Percentiles rank a stretch among this genome's conserved stretches.
phyloP scores from a whole-genome alignment of 768 basidiomycete genomes.

The Russula virescens region DNA sequence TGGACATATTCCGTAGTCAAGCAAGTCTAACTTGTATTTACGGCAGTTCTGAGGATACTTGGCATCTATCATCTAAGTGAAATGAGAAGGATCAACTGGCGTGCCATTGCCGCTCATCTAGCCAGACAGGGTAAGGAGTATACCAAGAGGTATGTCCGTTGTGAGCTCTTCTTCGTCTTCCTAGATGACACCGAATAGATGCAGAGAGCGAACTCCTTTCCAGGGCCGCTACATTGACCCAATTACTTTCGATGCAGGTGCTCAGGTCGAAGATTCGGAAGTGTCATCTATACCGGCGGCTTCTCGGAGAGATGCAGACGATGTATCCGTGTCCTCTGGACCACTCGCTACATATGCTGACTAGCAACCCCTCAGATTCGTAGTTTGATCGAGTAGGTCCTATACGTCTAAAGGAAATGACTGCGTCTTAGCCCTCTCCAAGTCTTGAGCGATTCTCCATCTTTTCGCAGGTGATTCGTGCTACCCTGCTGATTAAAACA shows the following conservation, averaged over 20 bases:
- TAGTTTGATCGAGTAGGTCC: constrained; percentile 4
- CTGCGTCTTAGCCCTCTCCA: not conserved
- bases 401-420: not conserved
- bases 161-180: not conserved
- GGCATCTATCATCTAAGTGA: constrained; percentile 2
- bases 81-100: not conserved
- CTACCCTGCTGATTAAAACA: too few species aligned
- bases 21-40: not conserved
- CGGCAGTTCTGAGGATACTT: not conserved
- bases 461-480: not conserved
- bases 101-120: not conserved
- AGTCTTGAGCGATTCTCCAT: constrained; percentile 11
- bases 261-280: too few species aligned
- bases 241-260: not conserved
- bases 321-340: not conserved
- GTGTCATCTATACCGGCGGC: too few species aligned
- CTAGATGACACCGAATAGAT: not conserved
- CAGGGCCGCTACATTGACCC: not conserved
- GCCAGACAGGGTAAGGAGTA: not conserved
- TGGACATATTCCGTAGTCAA: not conserved
- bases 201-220: not conserved
- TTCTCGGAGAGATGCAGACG: not conserved
- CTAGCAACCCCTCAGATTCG: not conserved
- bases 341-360: too few species aligned
- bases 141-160: not conserved